Base-by-base conservation (phyloP, 345 rosid species). In the Brassica nigra region DNA sequence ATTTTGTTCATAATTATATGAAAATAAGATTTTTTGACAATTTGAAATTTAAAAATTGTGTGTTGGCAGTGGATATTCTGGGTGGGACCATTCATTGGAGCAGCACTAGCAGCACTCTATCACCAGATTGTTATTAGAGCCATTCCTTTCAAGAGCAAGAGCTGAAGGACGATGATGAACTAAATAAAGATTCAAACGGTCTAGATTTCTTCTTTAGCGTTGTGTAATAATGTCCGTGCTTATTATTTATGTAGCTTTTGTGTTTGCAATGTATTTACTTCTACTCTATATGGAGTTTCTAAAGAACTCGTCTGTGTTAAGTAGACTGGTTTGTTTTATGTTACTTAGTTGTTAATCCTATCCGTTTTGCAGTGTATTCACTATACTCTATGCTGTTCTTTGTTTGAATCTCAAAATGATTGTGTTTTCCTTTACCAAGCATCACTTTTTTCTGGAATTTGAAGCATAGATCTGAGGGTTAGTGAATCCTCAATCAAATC, bases 21-120 rank as follows among this genome's bases (percentile, higher is more conserved):
- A 9, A 3, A 29, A 14, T 49, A 15, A 49, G 57, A 49, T 20
- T 49, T 49, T 54, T 54, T 54, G 23, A 16, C 7, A 18, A 4
- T 54, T 69, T 31, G 23, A 20, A 20, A 8, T 37, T 55, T 20
- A 20, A 20, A 20, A 20, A 20, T 20, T 0, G 23, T 20, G 3
- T 23, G 4, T 58, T 20, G 67, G 58, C 89, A 90, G 95, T 82
- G 89, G 89, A 78, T 88, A 61, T 84, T 85, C 85, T 88, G 89
- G 88, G 83, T 86, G 9, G 90, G 91, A 73, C 89, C 89, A 29
- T 83, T 88, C 76, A 75, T 80, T 61, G 91, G 91, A 39, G 86
- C 87, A 39, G 87, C 84, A 27, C 75, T 88, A 8, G 91, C 88
- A 29, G 85, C 91, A 3, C 77, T 86, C 4, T 88, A 86, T 71